A percentile compares a stretch with the other conserved stretches of the same genome.
Conservation (phyloP, 371 early-diverging fungal genomes). For the Aphelidium insulamus region DNA sequence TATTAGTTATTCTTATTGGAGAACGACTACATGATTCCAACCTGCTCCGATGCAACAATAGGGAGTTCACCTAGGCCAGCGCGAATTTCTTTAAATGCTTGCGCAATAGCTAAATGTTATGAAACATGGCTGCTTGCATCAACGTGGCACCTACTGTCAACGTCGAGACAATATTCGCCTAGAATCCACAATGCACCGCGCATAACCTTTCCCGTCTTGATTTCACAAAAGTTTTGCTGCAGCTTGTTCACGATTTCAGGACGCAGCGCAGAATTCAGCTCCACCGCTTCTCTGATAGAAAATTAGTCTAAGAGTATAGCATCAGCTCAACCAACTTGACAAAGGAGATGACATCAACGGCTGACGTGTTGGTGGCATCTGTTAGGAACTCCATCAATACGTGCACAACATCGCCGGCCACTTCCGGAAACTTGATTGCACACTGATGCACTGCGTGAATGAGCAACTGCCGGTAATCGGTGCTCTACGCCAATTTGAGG, state of each 20-base stretch:
- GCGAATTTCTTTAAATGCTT: slow-evolving; percentile 58
- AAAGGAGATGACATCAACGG: slow-evolving; percentile 86
- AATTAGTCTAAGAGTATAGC: slow-evolving; percentile 1
- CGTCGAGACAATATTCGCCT: slow-evolving; percentile 64
- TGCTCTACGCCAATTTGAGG: slow-evolving; percentile 20
- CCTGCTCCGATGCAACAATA: slow-evolving; percentile 63
- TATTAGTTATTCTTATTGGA: not conserved
- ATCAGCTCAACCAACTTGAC: slow-evolving; percentile 27
- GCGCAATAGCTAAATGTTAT: slow-evolving; percentile 38
- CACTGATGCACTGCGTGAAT: slow-evolving; percentile 89
- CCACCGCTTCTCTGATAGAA: slow-evolving; percentile 56
- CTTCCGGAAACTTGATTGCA: slow-evolving; percentile 84
- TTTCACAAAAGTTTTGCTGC: slow-evolving; percentile 55
- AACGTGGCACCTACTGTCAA: slow-evolving; percentile 6
- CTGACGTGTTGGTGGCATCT: slow-evolving; percentile 69
- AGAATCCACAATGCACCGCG: slow-evolving; percentile 93
- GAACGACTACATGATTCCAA: not conserved
- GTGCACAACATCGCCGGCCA: slow-evolving; percentile 80
- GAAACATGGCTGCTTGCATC: slow-evolving; percentile 1
- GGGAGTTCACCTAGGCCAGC: slow-evolving; percentile 73
- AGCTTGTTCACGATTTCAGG: slow-evolving; percentile 49
- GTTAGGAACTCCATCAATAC: slow-evolving; percentile 80
- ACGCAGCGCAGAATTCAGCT: slow-evolving; percentile 76
- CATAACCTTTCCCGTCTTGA: slow-evolving; percentile 86
- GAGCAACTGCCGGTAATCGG: slow-evolving; percentile 76